Evolutionary conservation across 257 asterid genomes (phyloP), one percentile per base, ranked within the genome.

Genomic region (Avicennia marina): DNA sequence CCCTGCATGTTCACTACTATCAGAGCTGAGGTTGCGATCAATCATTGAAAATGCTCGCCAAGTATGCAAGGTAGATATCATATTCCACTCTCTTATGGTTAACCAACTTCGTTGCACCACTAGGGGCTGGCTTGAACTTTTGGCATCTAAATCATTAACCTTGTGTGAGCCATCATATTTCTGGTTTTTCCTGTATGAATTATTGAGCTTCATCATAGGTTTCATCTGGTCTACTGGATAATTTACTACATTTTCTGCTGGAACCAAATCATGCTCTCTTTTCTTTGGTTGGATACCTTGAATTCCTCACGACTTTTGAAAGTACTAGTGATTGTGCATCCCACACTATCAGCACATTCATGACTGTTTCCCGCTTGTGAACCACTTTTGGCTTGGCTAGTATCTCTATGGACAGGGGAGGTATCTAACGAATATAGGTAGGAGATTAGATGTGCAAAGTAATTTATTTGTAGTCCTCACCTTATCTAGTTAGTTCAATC

Each of bases 1-100:
- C 56, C 54, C 53, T 7, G 79, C 74, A 36, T 43, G 55, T 22
- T 58, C 75, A 0, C 64, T 72, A 8, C 43, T 77, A 9, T 77
- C 83, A 11, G 83, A 72, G 46, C 68, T 73, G 6, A 69, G 63
- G 60, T 63, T 73, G 62, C 75, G 75, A 22, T 64, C 79, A 12
- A 64, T 77, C 39, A 57, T 69, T 55, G 77, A 73, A 53, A 77
- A 73, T 65, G 83, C 79, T 15, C 77, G 72, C 7, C 79, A 77
- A 73, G 57, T 67, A 40, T 62, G 52, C 38, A 76, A 72, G 79
- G 82, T 69, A 62, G 36, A 32, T 11, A 43, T 21, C 25, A 58
- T 41, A 11, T 26, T 32, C 19, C 26, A 24, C 8, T 15, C 19
- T 13, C 45, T 40, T 40, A 5, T 15, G 40, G 13, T 19, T 8